phyloP scores from a whole-genome alignment of 2,329 filamentous ascomycete genomes.

The Aspergillus cejpii region DNA sequence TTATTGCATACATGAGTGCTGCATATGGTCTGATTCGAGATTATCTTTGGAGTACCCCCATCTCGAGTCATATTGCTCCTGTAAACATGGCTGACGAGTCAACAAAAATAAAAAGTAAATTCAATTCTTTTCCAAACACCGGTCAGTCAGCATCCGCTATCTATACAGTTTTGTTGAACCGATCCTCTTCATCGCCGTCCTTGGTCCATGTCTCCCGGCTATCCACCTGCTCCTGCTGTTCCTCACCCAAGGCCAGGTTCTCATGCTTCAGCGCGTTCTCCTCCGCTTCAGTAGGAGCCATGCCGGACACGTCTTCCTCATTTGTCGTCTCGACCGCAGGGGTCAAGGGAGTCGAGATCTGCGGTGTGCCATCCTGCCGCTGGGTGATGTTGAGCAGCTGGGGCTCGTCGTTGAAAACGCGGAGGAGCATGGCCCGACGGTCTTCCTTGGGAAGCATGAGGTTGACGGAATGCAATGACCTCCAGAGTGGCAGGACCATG shows the following conservation, averaged over 20 bases:
- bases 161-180: conserved; percentile 45
- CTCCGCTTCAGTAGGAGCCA: conserved; percentile 24
- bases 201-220: conserved; percentile 41
- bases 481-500: conserved; percentile 89
- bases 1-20: too few species aligned
- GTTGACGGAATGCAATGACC: conserved; percentile 84
- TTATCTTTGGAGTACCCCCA: too few species aligned
- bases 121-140: conserved; percentile 5
- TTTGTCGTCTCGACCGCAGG: conserved; percentile 8
- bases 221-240: conserved; percentile 39
- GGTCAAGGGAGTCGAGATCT: conserved; percentile 15
- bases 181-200: conserved; percentile 42
- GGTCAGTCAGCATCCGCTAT: not conserved
- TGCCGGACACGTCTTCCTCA: conserved; percentile 10
- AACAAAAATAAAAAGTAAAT: not conserved
- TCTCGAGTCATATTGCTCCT: too few species aligned
- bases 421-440: conserved; percentile 79
- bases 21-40: not conserved
- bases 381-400: conserved; percentile 62
- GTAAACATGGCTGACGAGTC: too few species aligned
- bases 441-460: conserved; percentile 99
- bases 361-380: conserved; percentile 19
- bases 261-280: conserved; percentile 35
- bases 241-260: conserved; percentile 35
- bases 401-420: conserved; percentile 83